These are phyloP conservation scores for Emydomyces testavorans DNA, from an alignment of 2,329 filamentous ascomycete genomes.

Conservation along the genomic window DNA sequence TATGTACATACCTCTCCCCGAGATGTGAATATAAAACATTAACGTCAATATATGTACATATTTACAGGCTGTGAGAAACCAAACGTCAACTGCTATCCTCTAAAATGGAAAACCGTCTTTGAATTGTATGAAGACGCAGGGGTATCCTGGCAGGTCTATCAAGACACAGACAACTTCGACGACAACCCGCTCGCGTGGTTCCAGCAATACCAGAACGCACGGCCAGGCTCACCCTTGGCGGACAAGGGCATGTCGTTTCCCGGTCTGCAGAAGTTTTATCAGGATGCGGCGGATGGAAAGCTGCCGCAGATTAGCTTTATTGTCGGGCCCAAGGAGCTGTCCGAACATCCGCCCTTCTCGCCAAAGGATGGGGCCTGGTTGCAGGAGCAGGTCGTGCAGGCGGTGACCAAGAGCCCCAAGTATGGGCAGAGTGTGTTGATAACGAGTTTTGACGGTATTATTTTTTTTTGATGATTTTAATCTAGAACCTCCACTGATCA, in stretches of 20 bases:
- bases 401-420: conserved; percentile 40
- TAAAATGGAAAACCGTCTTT: conserved; percentile 44
- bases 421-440: conserved; percentile 42
- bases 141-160: conserved; percentile 43
- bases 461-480: no score
- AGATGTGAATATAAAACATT: no score
- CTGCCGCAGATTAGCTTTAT: conserved; percentile 44
- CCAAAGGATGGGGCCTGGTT: conserved; percentile 47
- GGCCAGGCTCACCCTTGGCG: conserved; percentile 32
- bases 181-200: conserved; percentile 47
- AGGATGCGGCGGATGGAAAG: conserved; percentile 40
- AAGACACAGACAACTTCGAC: conserved; percentile 43
- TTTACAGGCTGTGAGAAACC: conserved; percentile 34
- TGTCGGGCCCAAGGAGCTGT: conserved; percentile 40
- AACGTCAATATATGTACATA: neutral
- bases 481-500: no score
- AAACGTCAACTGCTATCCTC: conserved; percentile 42
- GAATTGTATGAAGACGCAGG: conserved; percentile 41
- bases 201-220: conserved; percentile 41
- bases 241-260: conserved; percentile 39
- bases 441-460: conserved; percentile 41
- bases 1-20: conserved; percentile 15
- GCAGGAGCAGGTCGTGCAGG: conserved; percentile 42
- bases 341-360: conserved; percentile 44
- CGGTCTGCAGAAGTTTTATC: conserved; percentile 41